Evolutionary conservation across 2,329 filamentous ascomycete species (phyloP), one percentile per base, ranked within the genome.

Genomic region (Arthrobotrys sphaeroides): DNA sequence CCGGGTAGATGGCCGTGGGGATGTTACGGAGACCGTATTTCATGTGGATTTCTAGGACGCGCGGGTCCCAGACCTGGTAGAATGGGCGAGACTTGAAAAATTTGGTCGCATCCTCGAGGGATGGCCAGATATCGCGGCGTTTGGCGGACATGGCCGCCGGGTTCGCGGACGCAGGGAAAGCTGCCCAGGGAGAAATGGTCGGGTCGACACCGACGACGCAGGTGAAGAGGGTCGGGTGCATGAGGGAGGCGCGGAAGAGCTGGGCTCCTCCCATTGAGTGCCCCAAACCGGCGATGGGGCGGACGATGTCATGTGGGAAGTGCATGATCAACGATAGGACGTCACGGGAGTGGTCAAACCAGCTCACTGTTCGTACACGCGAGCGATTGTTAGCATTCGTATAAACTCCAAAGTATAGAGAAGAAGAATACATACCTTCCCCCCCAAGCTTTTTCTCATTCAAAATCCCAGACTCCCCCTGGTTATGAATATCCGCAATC

Each of bases 401-500:
- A 55, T 38, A 22, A 55, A n/a, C 2, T 20, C n/a, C n/a, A n/a
- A n/a, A 5, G 2, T 22, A 55, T 18, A 24, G n/a, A 26, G 18
- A 26, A 10, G 36, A 16, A 36, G 20, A 3, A 28, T 16, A 83
- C 89, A 78, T 84, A 93, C 91, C 93, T 82, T 98, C 94, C 82
- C 97, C 91, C 67, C 94, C 94, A 0, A 96, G 84, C 9, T 86
- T 85, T 42, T 85, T 81, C 82, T 94, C 90, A 81, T 97, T 98
- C 43, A 96, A 81, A 9, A 91, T 84, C 40, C 90, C 89, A 81
- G 91, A 96, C 79, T 88, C 85, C 36, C 94, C 94, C 84, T 97
- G 92, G 81, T 93, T 90, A 28, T 92, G 89, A n/a, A 91, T 88
- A 83, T 98, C 94, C 77, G 92, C 90, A 79, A 97, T 95, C 91